Conservation (phyloP, 139 green algal species). For the Chlorella sp. region DNA sequence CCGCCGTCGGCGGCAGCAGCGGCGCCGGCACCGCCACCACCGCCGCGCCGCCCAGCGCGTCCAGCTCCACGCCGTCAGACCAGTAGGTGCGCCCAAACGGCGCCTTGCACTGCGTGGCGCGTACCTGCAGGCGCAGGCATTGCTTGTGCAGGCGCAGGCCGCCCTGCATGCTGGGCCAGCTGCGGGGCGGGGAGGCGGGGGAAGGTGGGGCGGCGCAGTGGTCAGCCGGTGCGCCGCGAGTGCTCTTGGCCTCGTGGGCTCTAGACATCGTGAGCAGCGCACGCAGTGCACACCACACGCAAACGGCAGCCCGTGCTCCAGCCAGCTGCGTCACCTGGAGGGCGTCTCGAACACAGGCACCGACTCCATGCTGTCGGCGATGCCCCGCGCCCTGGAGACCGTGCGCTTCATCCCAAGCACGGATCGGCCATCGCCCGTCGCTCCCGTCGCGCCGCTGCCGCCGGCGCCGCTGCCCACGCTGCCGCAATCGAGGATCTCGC, state of each 20-base stretch:
- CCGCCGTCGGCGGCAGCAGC: conserved; percentile 2
- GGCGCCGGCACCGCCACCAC: conserved; percentile 46
- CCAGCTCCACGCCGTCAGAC: conserved; percentile 43
- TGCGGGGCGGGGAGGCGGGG: conserved; percentile 1
- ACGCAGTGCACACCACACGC: neutral
- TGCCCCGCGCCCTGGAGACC: conserved; percentile 23
- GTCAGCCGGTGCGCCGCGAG: no score
- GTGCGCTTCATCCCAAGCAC: conserved; percentile 23
- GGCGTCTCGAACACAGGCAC: conserved; percentile 36
- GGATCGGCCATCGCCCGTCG: neutral
- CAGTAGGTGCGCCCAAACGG: conserved; percentile 43
- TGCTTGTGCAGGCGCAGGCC: conserved; percentile 9
- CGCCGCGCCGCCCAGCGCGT: conserved; percentile 43
- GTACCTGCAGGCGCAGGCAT: conserved; percentile 41
- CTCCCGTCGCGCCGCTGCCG: neutral
- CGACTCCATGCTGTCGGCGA: conserved; percentile 42
- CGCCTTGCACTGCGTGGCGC: conserved; percentile 41
- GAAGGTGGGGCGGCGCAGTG: neutral
- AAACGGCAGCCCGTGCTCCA: neutral
- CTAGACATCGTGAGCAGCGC: no score
- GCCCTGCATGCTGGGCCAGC: conserved; percentile 52
- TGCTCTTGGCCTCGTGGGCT: no score
- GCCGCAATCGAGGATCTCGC: conserved; percentile 25
- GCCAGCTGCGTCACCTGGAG: conserved; percentile 12
- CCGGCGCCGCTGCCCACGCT: neutral